Evolutionary conservation across 768 basidiomycete species (phyloP), one percentile per base, ranked within the genome.

Genomic region (Guyanaporus albipodus): DNA sequence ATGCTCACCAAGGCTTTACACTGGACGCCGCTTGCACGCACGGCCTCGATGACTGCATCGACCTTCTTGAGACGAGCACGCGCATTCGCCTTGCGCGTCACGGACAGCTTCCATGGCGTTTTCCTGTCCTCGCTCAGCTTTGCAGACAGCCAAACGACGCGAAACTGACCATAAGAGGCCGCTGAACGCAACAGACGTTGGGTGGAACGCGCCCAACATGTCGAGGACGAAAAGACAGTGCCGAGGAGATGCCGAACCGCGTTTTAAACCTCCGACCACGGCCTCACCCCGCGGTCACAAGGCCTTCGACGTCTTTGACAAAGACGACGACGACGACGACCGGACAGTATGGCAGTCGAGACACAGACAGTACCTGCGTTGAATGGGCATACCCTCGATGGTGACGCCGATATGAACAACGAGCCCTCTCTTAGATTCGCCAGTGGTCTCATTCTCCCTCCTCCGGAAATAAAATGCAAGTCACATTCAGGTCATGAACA

Each of bases 401-500:
- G 62, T 23, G 72, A 75, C 28, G 63, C 65, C 14, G 70, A 72
- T 23, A 73, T 72, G 63, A 70, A 57, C 31, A 63, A 61, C 44
- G 68, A 70, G 9, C 68, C 64, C 26, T 52, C 64, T 18, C 55
- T 53, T 53, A 75, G 87, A 60, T 91, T 88, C 61, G 74, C 85
- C 18, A 85, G 77, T 47, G 92, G 92, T 37, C 80, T 97, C 59
- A 97, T 98, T 70, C 84, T 94, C 21, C 95, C 95, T 53, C 92
- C 95, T 2, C 92, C 91, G 29, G 94, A 95, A 66, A 93, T 97
- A 59, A 91, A 95, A 75, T 85, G 92, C 84, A 56, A 67, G 72
- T 27, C 6, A 38, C 18, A 15, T 27, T 34, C 26, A 46, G 23
- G 44, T 31, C 27, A 9, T 10, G 6, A 15, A 9, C 38, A 8